phyloP scores from a whole-genome alignment of 2,329 filamentous ascomycete genomes.

The Geosmithia morbida region DNA sequence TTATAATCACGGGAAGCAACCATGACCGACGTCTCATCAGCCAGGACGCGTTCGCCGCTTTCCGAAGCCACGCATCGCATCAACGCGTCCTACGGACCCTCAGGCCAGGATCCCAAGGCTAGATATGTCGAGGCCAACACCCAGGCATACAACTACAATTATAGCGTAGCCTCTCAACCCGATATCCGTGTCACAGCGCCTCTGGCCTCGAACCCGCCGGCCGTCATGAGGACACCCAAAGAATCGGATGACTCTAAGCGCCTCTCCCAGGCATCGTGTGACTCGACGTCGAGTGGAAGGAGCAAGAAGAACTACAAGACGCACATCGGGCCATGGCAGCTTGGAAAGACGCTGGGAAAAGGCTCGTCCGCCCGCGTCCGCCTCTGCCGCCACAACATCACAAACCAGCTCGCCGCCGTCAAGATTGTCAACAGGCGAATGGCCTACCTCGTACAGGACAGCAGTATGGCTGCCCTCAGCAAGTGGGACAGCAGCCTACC shows the following conservation, averaged over 20 bases:
- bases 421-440: constrained; percentile 87
- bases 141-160: background rate
- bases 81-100: constrained; percentile 21
- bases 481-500: constrained; percentile 49
- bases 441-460: constrained; percentile 67
- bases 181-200: background rate
- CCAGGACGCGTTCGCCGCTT: constrained; percentile 23
- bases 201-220: constrained; percentile 5
- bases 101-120: constrained; percentile 8
- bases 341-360: constrained; percentile 78
- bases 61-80: constrained; percentile 31
- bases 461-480: constrained; percentile 74
- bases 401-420: constrained; percentile 72
- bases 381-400: constrained; percentile 65
- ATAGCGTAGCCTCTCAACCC: background rate
- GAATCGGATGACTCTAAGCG: constrained; percentile 19
- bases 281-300: constrained; percentile 22
- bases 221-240: constrained; percentile 12
- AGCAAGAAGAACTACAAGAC: constrained; percentile 41
- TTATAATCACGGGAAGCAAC: background rate
- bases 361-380: constrained; percentile 83
- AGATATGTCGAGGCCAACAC: background rate
- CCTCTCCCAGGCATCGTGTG: constrained; percentile 24
- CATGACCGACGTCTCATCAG: constrained; percentile 17
- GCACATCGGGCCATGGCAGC: constrained; percentile 84